Conservation (phyloP, 441 rosid genomes). For the Populus hybrid region DNA sequence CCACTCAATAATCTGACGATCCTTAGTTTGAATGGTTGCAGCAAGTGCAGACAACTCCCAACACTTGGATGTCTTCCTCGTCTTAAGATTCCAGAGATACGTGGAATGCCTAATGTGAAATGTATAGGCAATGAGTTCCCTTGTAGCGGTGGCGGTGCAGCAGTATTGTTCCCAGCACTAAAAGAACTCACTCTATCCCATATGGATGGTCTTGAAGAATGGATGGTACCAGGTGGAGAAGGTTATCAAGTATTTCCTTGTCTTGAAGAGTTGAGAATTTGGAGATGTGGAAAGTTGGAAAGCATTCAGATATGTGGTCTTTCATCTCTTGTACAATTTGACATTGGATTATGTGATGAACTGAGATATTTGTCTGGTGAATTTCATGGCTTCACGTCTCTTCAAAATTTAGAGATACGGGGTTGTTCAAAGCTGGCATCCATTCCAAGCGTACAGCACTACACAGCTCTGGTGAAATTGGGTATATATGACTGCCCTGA, state of each 20-base stretch:
- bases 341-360: neutral
- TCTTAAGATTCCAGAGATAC: conserved; percentile 15
- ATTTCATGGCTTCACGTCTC: neutral
- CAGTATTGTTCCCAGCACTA: conserved; percentile 18
- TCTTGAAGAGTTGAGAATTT: conserved; percentile 8
- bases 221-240: neutral
- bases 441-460: no score
- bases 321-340: conserved; percentile 9
- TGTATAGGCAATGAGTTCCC: conserved; percentile 17
- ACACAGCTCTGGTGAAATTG: no score
- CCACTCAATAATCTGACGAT: conserved; percentile 3
- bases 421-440: neutral
- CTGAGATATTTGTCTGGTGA: neutral
- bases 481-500: no score
- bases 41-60: conserved; percentile 5
- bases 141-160: neutral
- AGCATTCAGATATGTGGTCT: neutral
- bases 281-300: neutral
- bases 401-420: neutral
- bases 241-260: conserved; percentile 11
- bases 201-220: conserved; percentile 12
- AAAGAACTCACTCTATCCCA: neutral
- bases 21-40: conserved; percentile 14
- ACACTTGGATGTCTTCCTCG: conserved; percentile 24
- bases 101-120: conserved; percentile 1